Base-by-base conservation (phyloP, 495 filamentous ascomycete species). In the Cryomyces minteri region DNA sequence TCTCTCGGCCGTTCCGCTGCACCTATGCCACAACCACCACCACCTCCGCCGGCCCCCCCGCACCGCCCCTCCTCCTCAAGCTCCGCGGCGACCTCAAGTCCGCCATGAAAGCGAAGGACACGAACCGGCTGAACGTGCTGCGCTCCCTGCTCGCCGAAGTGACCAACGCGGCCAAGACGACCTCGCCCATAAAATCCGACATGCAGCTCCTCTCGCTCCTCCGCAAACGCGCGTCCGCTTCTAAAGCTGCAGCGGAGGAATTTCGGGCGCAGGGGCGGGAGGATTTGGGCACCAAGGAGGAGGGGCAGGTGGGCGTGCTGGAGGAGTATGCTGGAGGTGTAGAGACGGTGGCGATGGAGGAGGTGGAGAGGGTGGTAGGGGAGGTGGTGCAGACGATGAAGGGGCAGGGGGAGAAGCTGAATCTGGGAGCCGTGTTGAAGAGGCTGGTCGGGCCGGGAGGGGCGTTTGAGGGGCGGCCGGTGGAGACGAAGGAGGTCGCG, bases 61-160 rank as follows among this genome's bases (percentile, higher is more conserved):
- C 58, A 60, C 66, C 32, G 48, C 62, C 43, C 48, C 57, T 58
- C 54, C 68, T 51, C 43, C 58, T 48, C 39, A 73, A 69, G 43
- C 51, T 80, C 39, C 66, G 73, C 36, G 51, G 60, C 40, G 76
- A 79, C 55, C 59, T 80, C 28, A 79, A 79, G 57, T 66, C 51
- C 32, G 76, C 76, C 12, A 73, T 80, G 71, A 62, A 70, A 54
- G 68, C 68, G 1, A 79, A 78, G 57, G 73, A 80, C 49, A 71
- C 58, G 25, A 53, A 62, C 29, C 67, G 70, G 11, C 55, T 65
- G 28, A 70, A 73, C 50, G 75, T 80, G 30, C 63, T 82, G 12
- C 72, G 76, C 39, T 62, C 68, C 36, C 46, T 80, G 43, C 67
- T 80, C 38, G 69, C 77, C 41, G 74, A 78, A 47, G 70, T 73